Conservation (phyloP, 192 early-diverging fungal species). For the Gamsiella multidivaricata region DNA sequence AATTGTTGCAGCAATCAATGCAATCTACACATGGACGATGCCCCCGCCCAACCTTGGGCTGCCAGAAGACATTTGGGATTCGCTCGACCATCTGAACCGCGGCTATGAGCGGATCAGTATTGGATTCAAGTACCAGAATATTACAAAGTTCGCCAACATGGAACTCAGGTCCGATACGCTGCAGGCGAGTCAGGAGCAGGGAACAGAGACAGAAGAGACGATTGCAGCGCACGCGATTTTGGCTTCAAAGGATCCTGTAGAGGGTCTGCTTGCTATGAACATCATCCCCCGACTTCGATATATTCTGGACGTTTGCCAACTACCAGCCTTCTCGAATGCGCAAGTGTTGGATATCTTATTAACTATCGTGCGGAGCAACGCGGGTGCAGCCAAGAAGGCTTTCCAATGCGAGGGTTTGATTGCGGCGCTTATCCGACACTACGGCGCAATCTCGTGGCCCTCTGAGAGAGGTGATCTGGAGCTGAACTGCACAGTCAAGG, state of each 20-base stretch:
- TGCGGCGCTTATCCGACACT: constrained; percentile 52
- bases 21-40: constrained; percentile 58
- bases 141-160: constrained; percentile 51
- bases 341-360: constrained; percentile 63
- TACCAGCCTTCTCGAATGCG: constrained; percentile 42
- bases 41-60: constrained; percentile 11
- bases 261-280: constrained; percentile 71
- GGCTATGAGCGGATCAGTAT: constrained; percentile 46
- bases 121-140: constrained; percentile 23
- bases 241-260: constrained; percentile 63
- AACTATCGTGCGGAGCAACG: constrained; percentile 57
- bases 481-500: constrained; percentile 34
- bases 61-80: constrained; percentile 58
- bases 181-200: constrained; percentile 52
- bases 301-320: constrained; percentile 57
- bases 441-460: constrained; percentile 59
- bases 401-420: constrained; percentile 61
- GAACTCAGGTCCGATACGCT: constrained; percentile 48
- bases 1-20: constrained; percentile 60
- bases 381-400: constrained; percentile 55
- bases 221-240: constrained; percentile 60
- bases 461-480: constrained; percentile 41
- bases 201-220: constrained; percentile 48
- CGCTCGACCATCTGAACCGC: constrained; percentile 30
- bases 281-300: constrained; percentile 68